Base-by-base conservation (phyloP, 192 early-diverging fungal species). In the Coemansia sp. region DNA sequence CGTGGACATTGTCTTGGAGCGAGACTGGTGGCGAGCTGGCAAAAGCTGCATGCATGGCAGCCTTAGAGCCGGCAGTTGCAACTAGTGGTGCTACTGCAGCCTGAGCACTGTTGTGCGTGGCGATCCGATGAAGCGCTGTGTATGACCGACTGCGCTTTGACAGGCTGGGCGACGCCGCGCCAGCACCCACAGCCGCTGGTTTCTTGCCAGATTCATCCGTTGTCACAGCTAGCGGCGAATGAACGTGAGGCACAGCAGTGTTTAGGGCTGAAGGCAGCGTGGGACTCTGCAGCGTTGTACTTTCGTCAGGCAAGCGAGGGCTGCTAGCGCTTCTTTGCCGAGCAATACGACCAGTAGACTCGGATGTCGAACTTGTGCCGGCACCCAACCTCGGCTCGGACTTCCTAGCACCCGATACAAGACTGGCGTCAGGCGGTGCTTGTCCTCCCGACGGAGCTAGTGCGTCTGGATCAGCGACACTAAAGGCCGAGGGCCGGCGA, bases 401-500 rank as follows among this genome's bases (percentile, higher is more conserved):
- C 15, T 60, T 60, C 18, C 31, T 60, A 9, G 57, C 29, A 2
- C 33, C 16, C 16, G 18, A 5, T 7, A 5, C 57, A 60, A 16
- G 57, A 18, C 31, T 34, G 15, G 16, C 2, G 7, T 34, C 31
- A 9, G 57, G n/a, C 24, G 33, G 31, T 11, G 16, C 57, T 9
- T 60, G 57, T 18, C 31, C 57, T 31, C 29, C 57, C 7, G 31
- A 10, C 20, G 39, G 39, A 22, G 38, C 61, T 22, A 62, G 20
- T 18, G 33, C 20, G 1, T 41, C 43, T 6, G 77, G 72, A 58
- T 76, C 74, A 3, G 77, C 81, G n/a, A 84, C 67, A 15, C 71
- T 79, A 60, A 84, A 84, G 1, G 81, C 81, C 5, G 81, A 84
- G 20, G 81, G 66, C 9, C 77, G 68, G 15, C 81, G 81, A 36